These are phyloP conservation scores for Dichomitus squalens DNA, from an alignment of 1,284 basidiomycete genomes.

Conservation along the genomic window DNA sequence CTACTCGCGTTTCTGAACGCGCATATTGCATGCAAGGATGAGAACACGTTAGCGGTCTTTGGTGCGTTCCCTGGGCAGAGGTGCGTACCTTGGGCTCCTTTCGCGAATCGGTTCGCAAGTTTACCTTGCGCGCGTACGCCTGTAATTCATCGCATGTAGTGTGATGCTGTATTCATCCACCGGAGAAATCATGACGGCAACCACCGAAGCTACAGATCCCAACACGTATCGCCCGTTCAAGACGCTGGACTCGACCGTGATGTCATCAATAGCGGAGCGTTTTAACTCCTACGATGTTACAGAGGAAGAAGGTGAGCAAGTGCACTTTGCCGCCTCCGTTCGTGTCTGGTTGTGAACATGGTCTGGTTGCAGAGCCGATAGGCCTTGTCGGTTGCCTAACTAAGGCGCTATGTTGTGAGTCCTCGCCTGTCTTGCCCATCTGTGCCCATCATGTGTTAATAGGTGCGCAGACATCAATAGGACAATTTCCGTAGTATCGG, in stretches of 20 bases:
- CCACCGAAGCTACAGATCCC: conserved; percentile 55
- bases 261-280: conserved; percentile 63
- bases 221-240: conserved; percentile 87
- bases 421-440: neutral
- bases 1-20: conserved; percentile 91
- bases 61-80: conserved; percentile 85
- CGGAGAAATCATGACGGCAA: conserved; percentile 40
- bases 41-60: conserved; percentile 92
- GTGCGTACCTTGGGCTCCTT: conserved; percentile 41
- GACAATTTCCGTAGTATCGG: conserved; percentile 47
- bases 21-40: conserved; percentile 88
- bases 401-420: conserved; percentile 88
- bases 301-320: conserved; percentile 48
- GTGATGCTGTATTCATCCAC: conserved; percentile 75
- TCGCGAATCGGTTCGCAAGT: neutral
- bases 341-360: conserved; percentile 10
- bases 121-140: neutral
- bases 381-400: conserved; percentile 86
- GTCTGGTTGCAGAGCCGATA: conserved; percentile 51
- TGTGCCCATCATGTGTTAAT: conserved; percentile 10
- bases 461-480: conserved; percentile 79
- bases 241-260: conserved; percentile 68
- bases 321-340: conserved; percentile 7
- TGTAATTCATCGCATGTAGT: conserved; percentile 38
- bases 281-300: conserved; percentile 53